Conservation (phyloP, 257 asterid genomes). For the Solanum clarkiae region DNA sequence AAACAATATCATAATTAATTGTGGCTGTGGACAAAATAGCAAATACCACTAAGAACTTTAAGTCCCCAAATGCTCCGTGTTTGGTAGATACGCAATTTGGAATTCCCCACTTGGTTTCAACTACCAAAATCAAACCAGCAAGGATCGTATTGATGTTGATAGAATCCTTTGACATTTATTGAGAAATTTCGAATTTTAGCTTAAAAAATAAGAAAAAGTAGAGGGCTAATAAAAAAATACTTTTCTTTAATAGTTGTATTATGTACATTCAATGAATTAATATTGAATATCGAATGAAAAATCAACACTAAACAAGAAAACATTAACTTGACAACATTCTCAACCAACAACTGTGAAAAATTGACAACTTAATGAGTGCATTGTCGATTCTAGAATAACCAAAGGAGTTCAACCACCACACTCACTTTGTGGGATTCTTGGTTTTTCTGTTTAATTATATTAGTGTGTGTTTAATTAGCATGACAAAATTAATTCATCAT, state of each 20-base stretch:
- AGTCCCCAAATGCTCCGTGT: background rate
- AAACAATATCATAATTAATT: no score
- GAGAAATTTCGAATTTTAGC: rapidly evolving
- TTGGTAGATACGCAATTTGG: background rate
- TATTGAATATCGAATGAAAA: rapidly evolving
- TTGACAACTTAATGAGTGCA: background rate
- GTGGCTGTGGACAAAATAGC: background rate
- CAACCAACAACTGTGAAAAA: background rate
- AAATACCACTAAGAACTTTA: background rate
- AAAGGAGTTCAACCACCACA: background rate
- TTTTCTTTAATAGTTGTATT: background rate
- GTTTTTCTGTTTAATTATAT: background rate
- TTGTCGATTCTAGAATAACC: background rate
- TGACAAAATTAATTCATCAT: background rate
- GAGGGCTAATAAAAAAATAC: rapidly evolving
- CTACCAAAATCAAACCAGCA: background rate
- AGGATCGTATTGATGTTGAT: background rate
- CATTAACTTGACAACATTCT: background rate
- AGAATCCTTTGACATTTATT: background rate
- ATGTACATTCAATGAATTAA: rapidly evolving
- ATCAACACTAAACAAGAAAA: background rate
- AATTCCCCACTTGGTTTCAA: background rate
- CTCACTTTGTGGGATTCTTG: background rate
- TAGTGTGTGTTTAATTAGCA: background rate
- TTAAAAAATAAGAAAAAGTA: background rate